Evolutionary conservation across 1,284 basidiomycete species (phyloP).

Genomic region (Rhodotorula sp.): DNA sequence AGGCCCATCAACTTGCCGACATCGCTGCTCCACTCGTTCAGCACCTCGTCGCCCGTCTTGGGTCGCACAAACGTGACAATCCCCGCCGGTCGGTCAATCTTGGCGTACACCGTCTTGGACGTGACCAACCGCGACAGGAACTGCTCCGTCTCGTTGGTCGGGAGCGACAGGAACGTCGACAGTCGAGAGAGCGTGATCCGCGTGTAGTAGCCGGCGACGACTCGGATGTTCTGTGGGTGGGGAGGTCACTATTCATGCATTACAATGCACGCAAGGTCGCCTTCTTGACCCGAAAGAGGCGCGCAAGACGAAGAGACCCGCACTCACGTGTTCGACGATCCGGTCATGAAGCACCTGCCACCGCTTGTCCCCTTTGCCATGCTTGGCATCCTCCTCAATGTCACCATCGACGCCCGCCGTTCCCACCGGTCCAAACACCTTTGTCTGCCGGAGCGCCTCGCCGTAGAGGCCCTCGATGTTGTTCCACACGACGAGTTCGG

Average conservation of each 20-base stretch:
- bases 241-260: too few relatives aligned
- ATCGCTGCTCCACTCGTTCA: conserved; percentile 96
- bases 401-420: conserved; percentile 40
- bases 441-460: conserved; percentile 71
- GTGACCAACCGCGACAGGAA: conserved; percentile 86
- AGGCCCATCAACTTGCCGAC: conserved; percentile 73
- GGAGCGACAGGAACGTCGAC: conserved; percentile 83
- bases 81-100: conserved; percentile 87
- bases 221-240: conserved; percentile 79
- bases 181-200: conserved; percentile 83
- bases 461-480: conserved; percentile 92
- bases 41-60: conserved; percentile 75
- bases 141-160: conserved; percentile 76
- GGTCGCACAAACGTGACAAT: conserved; percentile 72
- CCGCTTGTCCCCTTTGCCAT: conserved; percentile 62
- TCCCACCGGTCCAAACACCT: conserved; percentile 63
- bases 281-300: not conserved
- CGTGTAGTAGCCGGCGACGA: conserved; percentile 91
- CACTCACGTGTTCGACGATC: conserved; percentile 90
- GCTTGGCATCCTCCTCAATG: conserved; percentile 43
- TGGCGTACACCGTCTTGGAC: conserved; percentile 86
- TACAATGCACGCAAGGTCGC: too few relatives aligned
- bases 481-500: conserved; percentile 97
- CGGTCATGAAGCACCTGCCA: conserved; percentile 96
- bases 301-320: not conserved